phyloP scores from a whole-genome alignment of 768 basidiomycete genomes.

The Chlorophyllum brunneum region DNA sequence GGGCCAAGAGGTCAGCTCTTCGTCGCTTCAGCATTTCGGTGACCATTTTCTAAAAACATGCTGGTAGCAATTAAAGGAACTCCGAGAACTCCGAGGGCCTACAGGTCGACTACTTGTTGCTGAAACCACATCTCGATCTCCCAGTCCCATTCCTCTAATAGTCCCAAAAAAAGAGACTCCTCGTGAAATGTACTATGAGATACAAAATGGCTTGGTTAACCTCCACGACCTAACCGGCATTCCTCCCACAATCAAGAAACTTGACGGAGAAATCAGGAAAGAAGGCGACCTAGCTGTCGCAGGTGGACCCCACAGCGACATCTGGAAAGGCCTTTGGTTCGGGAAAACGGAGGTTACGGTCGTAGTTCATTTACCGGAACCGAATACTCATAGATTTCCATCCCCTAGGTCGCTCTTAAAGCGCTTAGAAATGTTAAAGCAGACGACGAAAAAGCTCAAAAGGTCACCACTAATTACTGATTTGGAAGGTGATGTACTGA shows the following conservation, averaged over 20 bases:
- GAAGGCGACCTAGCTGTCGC: conserved; percentile 37
- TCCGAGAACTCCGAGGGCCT: not conserved
- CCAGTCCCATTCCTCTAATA: conserved; percentile 24
- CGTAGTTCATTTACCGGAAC: not conserved
- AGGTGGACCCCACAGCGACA: conserved; percentile 51
- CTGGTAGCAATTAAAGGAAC: not conserved
- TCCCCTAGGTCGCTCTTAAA: conserved; percentile 51
- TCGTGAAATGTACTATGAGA: not conserved
- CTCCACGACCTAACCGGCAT: conserved; percentile 31
- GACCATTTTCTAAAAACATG: not conserved
- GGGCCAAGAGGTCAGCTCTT: conserved; percentile 41
- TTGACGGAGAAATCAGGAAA: conserved; percentile 49
- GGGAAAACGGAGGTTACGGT: conserved; percentile 40
- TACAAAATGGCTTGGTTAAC: not conserved
- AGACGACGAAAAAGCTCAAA: conserved; percentile 37
- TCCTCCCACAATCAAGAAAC: conserved; percentile 45
- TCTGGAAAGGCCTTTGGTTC: conserved; percentile 53
- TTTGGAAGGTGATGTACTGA: not conserved
- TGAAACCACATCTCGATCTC: conserved; percentile 16
- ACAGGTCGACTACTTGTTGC: not conserved
- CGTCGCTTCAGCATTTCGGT: not conserved
- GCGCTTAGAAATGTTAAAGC: conserved; percentile 44
- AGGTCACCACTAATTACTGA: conserved; percentile 22
- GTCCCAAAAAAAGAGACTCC: conserved; percentile 25
- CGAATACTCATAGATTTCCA: not conserved